A percentile compares a stretch with the other conserved stretches of the same genome.
Evolutionary conservation across 2,329 filamentous ascomycete species (phyloP).

Genomic region (Hypocrella siamensis): DNA sequence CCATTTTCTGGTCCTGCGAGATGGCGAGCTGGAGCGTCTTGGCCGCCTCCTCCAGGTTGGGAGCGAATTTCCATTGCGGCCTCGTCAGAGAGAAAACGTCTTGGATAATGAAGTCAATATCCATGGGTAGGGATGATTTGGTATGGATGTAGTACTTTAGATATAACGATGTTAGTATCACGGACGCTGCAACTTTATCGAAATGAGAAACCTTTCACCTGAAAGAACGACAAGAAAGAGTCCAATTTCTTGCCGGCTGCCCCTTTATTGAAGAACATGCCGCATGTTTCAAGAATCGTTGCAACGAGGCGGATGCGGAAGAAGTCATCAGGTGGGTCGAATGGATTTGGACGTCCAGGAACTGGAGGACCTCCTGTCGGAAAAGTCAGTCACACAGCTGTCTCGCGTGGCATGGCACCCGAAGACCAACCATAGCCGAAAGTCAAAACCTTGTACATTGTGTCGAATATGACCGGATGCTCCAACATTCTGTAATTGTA

Average conservation of each 20-base stretch:
- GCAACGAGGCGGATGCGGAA: slow-evolving; percentile 87
- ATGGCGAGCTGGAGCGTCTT: slow-evolving; percentile 78
- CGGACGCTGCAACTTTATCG: background rate
- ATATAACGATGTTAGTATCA: no score
- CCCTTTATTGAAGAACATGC: slow-evolving; percentile 89
- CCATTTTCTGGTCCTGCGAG: slow-evolving; percentile 72
- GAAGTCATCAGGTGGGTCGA: slow-evolving; percentile 86
- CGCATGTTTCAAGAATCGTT: slow-evolving; percentile 84
- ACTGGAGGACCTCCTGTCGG: slow-evolving; percentile 57
- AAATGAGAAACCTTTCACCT: slow-evolving; percentile 29
- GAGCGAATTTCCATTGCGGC: slow-evolving; percentile 82
- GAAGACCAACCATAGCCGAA: slow-evolving; percentile 59
- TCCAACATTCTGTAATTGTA: slow-evolving; percentile 98
- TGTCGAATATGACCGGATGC: slow-evolving; percentile 88
- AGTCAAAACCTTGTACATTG: slow-evolving; percentile 83
- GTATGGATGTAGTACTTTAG: slow-evolving; percentile 79
- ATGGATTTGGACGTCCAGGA: slow-evolving; percentile 57
- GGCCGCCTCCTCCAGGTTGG: slow-evolving; percentile 67
- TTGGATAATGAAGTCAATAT: slow-evolving; percentile 91
- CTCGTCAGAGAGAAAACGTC: slow-evolving; percentile 75
- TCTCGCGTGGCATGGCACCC: background rate
- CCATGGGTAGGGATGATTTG: slow-evolving; percentile 84
- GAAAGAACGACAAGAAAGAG: slow-evolving; percentile 92
- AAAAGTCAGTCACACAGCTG: slow-evolving; percentile 1
- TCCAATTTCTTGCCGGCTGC: slow-evolving; percentile 93